Evolutionary conservation across 306 rosid genomes (phyloP).

Genomic region (Prosopis cineraria): DNA sequence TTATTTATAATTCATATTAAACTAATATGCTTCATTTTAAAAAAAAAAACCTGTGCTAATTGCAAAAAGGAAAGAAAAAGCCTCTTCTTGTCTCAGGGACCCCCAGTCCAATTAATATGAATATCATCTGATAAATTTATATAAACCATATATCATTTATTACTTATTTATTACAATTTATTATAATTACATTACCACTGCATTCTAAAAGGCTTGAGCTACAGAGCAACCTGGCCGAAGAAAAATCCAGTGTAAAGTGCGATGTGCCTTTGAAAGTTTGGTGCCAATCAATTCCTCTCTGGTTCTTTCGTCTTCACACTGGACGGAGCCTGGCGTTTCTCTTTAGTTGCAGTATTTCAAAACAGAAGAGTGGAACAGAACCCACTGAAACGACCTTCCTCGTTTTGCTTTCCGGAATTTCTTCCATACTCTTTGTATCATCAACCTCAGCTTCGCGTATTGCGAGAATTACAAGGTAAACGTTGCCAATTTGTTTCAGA

Average conservation of each 20-base stretch:
- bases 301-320: neutral
- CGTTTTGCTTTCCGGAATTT: neutral
- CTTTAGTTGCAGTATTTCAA: neutral
- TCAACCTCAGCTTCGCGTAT: constrained; percentile 10
- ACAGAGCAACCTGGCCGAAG: neutral
- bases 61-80: too few species aligned
- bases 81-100: too few species aligned
- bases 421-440: constrained; percentile 15
- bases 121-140: too few species aligned
- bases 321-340: neutral
- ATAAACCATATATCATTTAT: too few species aligned
- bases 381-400: constrained; percentile 5
- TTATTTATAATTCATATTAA: too few species aligned
- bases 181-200: too few species aligned
- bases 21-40: too few species aligned
- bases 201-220: too few species aligned
- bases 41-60: too few species aligned
- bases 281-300: neutral
- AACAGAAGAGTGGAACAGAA: neutral
- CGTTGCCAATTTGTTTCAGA: constrained; percentile 20
- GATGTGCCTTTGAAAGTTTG: constrained; percentile 2
- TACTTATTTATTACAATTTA: too few species aligned
- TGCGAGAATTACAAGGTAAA: constrained; percentile 31
- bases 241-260: neutral
- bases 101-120: too few species aligned